A percentile compares a stretch with the other conserved stretches of the same genome.
phyloP scores from a whole-genome alignment of 345 rosid genomes.

The Atalantia buxifolia region DNA sequence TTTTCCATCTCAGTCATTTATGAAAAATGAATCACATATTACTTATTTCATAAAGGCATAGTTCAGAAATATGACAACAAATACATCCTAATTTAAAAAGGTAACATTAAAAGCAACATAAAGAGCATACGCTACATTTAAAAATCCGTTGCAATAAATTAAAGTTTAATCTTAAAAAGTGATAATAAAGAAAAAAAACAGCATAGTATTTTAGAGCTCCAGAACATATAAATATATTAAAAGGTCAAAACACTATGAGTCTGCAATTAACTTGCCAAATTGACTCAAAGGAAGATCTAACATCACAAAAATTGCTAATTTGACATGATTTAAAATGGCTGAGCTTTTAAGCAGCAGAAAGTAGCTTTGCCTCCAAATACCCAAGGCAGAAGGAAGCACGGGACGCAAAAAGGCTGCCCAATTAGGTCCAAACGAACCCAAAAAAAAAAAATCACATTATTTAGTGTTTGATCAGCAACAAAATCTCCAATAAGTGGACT shows the following conservation, averaged over 20 bases:
- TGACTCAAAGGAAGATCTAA: background rate
- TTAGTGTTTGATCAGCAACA: background rate
- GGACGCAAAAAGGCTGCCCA: background rate
- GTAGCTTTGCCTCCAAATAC: background rate
- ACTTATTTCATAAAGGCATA: background rate
- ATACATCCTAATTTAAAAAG: background rate
- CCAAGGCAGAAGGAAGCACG: background rate
- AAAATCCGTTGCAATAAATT: background rate
- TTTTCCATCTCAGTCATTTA: background rate
- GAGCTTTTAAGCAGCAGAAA: background rate
- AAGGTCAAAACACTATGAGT: background rate
- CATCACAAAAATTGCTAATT: background rate
- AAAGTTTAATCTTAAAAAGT: background rate
- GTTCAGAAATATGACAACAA: background rate
- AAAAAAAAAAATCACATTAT: background rate
- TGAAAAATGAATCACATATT: background rate
- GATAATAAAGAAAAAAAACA: background rate
- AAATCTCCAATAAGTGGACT: background rate
- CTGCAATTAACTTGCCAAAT: background rate
- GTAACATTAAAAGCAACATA: background rate
- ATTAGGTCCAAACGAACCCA: too few relatives aligned
- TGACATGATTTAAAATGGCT: background rate
- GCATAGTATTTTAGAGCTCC: background rate
- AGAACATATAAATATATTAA: background rate
- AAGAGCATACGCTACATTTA: background rate